Evolutionary conservation across 164 flowering plant species (phyloP).

Genomic region (Liriodendron chinense): DNA sequence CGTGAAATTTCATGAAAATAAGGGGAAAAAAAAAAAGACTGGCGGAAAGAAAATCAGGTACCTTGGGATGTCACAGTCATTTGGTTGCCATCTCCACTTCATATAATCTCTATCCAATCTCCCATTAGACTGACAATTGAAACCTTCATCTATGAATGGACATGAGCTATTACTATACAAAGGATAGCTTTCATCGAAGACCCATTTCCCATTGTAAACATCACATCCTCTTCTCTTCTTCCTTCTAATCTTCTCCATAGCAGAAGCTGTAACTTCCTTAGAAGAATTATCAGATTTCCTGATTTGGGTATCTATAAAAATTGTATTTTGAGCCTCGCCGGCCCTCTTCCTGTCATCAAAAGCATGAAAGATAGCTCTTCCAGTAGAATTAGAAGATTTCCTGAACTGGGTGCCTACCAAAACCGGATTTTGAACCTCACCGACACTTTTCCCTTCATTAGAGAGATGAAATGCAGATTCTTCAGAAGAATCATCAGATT

Average conservation of each 20-base stretch:
- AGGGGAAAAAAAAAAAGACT: neutral
- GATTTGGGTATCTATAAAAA: neutral
- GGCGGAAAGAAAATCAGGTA: conserved; percentile 26
- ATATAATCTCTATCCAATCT: conserved; percentile 66
- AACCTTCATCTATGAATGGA: conserved; percentile 88
- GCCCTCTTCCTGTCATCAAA: conserved; percentile 5
- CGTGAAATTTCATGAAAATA: too few species aligned
- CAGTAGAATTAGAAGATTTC: neutral
- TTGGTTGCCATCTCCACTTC: conserved; percentile 97
- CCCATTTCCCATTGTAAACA: conserved; percentile 74
- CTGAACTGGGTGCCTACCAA: neutral
- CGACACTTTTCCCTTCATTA: conserved; percentile 4
- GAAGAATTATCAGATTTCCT: conserved; percentile 7
- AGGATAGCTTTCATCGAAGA: conserved; percentile 79
- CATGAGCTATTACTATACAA: conserved; percentile 69
- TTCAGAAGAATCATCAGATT: neutral
- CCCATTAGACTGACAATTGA: conserved; percentile 75
- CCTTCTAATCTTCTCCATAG: conserved; percentile 16
- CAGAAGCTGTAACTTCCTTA: conserved; percentile 1
- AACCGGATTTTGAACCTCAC: conserved; percentile 4
- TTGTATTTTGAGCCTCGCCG: neutral
- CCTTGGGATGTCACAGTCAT: conserved; percentile 82
- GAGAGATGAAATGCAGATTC: conserved; percentile 9
- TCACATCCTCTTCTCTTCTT: conserved; percentile 46
- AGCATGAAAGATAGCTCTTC: neutral